A percentile compares a stretch with the other conserved stretches of the same genome.
Evolutionary conservation across 345 rosid genomes (phyloP).

Genomic region (Pistacia atlantica): DNA sequence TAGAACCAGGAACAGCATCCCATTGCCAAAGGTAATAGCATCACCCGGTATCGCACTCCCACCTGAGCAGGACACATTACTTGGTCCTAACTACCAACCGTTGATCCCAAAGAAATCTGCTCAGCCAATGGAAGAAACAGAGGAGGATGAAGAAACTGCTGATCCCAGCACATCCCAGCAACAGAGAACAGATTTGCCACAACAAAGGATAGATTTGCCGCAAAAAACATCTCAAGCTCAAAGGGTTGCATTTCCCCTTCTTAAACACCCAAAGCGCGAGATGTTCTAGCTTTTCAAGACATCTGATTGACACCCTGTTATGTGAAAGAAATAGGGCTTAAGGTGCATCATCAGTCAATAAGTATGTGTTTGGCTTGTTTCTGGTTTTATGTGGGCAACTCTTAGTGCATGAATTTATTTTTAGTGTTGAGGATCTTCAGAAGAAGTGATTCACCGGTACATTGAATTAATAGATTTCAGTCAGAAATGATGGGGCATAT

Average conservation of each 20-base stretch:
- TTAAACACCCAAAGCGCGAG: slow-evolving; percentile 51
- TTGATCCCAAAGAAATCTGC: slow-evolving; percentile 58
- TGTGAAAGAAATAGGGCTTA: too few relatives aligned
- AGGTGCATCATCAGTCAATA: too few relatives aligned
- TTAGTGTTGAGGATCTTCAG: too few relatives aligned
- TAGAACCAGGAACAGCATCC: slow-evolving; percentile 79
- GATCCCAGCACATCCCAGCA: slow-evolving; percentile 61
- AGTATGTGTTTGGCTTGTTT: too few relatives aligned
- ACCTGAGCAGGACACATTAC: slow-evolving; percentile 78
- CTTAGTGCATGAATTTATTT: too few relatives aligned
- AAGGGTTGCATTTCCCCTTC: slow-evolving; percentile 74
- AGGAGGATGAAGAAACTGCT: slow-evolving; percentile 69
- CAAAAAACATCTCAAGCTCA: slow-evolving; percentile 57
- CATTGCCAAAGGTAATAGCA: slow-evolving; percentile 71
- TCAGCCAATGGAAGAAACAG: slow-evolving; percentile 66
- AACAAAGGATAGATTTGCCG: slow-evolving; percentile 21
- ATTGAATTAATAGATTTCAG: too few relatives aligned
- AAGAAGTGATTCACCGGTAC: too few relatives aligned
- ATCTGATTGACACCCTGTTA: too few relatives aligned
- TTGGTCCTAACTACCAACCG: slow-evolving; percentile 81
- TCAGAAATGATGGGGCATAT: too few relatives aligned
- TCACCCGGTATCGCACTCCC: slow-evolving; percentile 82
- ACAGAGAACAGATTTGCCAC: slow-evolving; percentile 46
- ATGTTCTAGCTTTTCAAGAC: background rate
- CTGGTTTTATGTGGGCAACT: too few relatives aligned